Evolutionary conservation across 768 basidiomycete species (phyloP).

Genomic region (Suillus ampliporus): DNA sequence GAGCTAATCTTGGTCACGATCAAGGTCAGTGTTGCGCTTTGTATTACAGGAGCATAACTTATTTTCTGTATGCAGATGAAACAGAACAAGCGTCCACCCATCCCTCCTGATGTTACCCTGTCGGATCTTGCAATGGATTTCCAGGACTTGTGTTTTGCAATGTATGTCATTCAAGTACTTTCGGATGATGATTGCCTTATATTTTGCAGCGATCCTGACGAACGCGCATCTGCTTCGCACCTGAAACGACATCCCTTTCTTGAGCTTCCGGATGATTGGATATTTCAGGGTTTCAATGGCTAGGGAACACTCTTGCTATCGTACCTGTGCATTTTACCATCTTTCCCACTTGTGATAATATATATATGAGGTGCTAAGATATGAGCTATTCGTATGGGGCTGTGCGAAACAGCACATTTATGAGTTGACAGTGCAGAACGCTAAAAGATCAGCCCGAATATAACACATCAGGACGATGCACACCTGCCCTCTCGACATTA

Average conservation of each 20-base stretch:
- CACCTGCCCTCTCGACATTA: not conserved
- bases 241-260: constrained; percentile 83
- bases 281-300: constrained; percentile 59
- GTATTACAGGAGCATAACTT: constrained; percentile 3
- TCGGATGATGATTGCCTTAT: constrained; percentile 10
- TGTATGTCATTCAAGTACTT: constrained; percentile 55
- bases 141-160: constrained; percentile 85
- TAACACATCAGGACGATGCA: not conserved
- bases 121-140: constrained; percentile 86
- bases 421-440: not conserved
- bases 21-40: constrained; percentile 59
- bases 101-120: constrained; percentile 84
- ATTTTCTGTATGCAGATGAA: constrained; percentile 63
- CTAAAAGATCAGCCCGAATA: not conserved
- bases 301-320: not conserved
- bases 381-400: not conserved
- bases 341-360: not conserved
- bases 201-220: constrained; percentile 72
- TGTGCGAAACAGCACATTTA: not conserved
- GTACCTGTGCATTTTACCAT: not conserved
- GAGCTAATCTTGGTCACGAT: constrained; percentile 93
- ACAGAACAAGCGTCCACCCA: constrained; percentile 83
- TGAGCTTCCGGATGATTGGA: constrained; percentile 72
- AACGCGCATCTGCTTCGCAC: constrained; percentile 81
- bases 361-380: not conserved